Base-by-base conservation (phyloP, 257 asterid genomes). In the Primulina huaijiensis region DNA sequence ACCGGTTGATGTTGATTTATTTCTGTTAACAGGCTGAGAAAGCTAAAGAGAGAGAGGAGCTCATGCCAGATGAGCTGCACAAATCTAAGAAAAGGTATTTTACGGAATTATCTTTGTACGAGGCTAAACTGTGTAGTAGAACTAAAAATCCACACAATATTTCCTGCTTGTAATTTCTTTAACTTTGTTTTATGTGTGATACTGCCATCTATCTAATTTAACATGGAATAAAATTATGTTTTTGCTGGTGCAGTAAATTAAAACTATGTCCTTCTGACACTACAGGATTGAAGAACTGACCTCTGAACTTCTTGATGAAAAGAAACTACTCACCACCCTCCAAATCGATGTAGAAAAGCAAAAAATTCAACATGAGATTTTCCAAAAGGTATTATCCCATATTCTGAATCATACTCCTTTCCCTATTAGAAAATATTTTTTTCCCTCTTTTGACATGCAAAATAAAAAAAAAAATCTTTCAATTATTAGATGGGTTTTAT, bases 21-120 rank as follows among this genome's bases (percentile, higher is more conserved):
- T 60, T 68, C 52, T 76, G 35, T 50, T 60, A 60, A 63, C 84
- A 93, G 99, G 92, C 99, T 60, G 97, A 91, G 82, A 90, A 81
- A 57, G 92, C 96, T 12, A 89, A 86, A 80, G 97, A 93, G 78
- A 87, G 77, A 65, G 97, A 58, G 78, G 96, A 86, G 79, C 82
- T 73, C 46, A 67, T 85, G 80, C 92, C 96, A 38, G 79, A 77
- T 78, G 92, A 88, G 83, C 82, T 88, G 72, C 66, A 71, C 60
- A 77, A 77, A 73, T 80, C 76, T 71, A 83, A 85, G 70, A 86
- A 53, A 74, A 89, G 96, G 99, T 93, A 77, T 64, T 62, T 65
- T 30, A 6, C 17, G 11, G 8, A 72, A 56, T 67, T 37, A 27
- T 59, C 60, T 33, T 50, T 29, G 19, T 67, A n/a, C 16, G 21